Evolutionary conservation across 2,329 filamentous ascomycete genomes (phyloP), one percentile per base, ranked within the genome.

Genomic region (Bipolaris sorokiniana): DNA sequence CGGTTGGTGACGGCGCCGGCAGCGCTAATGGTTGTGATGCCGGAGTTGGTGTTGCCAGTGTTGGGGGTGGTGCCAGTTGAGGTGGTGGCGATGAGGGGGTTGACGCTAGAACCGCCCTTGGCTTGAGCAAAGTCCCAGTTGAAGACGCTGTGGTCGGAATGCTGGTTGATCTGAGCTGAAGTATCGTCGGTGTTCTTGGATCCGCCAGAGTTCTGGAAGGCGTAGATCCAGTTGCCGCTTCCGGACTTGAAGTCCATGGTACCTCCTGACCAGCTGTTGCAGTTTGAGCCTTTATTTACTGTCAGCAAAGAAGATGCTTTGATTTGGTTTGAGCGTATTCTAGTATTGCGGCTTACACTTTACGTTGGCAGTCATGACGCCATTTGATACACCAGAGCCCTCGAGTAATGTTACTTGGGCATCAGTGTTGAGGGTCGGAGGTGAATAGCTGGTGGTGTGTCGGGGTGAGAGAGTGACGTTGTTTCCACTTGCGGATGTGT

Each of bases 381-480:
- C 81, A 63, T 82, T 76, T 4, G 73, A 68, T 4, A 86, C 81
- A 2, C 84, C 83, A 3, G 81, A 82, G 3, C 84, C 84, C 41
- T 79, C 82, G 0, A 87, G 76, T 3, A 86, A 63, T 11, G 78
- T 79, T 16, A 84, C 74, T 51, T 82, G 62, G 1, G 81, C 76
- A 23, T 71, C 65, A 3, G 71, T 70, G 58, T 82, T 79, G 51
- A 77, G 69, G 15, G 67, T 59, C 2, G 84, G 84, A 59, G 76
- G 62, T 3, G 51, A 58, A 31, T 84, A 68, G 6, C 82, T 82
- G 11, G 65, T 75, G 7, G 79, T 80, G 6, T 77, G 63, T 38
- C 85, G 76, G 9, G 84, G 81, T 3, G 84, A 86, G 7, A 88
- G 62, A 0, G 85, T 88, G 13, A 87, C 82, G 60, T 86, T 86